phyloP scores from a whole-genome alignment of 331 rosid genomes.

The Acacia concinna region DNA sequence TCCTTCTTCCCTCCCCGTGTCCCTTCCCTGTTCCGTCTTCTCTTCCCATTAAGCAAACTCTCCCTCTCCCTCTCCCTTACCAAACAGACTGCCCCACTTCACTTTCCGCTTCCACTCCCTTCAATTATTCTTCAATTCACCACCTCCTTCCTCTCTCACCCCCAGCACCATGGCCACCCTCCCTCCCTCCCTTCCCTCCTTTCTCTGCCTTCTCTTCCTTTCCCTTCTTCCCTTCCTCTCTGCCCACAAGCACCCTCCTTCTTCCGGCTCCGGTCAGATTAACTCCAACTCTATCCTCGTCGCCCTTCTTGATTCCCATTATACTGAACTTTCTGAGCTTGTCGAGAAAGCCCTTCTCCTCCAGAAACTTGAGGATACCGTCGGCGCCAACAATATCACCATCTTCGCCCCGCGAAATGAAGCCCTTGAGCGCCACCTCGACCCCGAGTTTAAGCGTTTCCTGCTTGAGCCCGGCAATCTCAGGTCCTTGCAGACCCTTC shows the following conservation, averaged over 20 bases:
- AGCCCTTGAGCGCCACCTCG: constrained; percentile 72
- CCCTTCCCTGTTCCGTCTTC: too few species aligned
- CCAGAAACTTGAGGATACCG: constrained; percentile 74
- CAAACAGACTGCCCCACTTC: neutral
- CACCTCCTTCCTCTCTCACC: neutral
- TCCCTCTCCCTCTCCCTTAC: neutral
- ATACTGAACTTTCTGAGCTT: constrained; percentile 87
- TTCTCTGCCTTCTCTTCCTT: constrained; percentile 23
- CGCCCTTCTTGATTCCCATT: constrained; percentile 87
- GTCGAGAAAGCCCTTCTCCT: constrained; percentile 87
- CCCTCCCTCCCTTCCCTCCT: constrained; percentile 39
- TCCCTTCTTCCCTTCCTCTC: constrained; percentile 26
- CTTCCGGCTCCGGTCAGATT: constrained; percentile 46
- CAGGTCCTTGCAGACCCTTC: constrained; percentile 69
- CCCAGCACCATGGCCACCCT: constrained; percentile 48
- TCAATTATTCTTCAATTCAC: neutral
- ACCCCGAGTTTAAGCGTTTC: constrained; percentile 91
- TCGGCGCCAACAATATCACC: constrained; percentile 71
- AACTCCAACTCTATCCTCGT: constrained; percentile 93
- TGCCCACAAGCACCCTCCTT: constrained; percentile 25
- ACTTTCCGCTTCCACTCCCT: neutral
- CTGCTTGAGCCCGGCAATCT: constrained; percentile 77
- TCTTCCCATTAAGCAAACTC: neutral
- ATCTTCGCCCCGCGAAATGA: constrained; percentile 82
- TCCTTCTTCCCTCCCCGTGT: neutral